Evolutionary conservation across 31 red algal genomes (phyloP), one percentile per base, ranked within the genome.

Genomic region (Bonnemaisonia californica): DNA sequence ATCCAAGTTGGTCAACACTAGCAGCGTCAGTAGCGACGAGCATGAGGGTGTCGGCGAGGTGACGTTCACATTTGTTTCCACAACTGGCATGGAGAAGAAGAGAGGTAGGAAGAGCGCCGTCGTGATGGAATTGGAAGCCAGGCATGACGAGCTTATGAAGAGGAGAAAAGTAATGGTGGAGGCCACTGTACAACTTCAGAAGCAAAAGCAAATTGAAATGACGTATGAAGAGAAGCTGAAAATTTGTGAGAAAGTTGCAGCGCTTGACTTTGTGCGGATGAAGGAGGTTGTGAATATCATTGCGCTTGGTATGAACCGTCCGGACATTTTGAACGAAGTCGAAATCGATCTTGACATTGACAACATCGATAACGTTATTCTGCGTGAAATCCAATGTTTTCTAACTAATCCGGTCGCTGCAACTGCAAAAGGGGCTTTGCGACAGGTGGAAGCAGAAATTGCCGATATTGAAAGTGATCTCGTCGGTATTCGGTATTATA

Each of bases 11-110:
- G 73, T 85, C 16, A 91, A 85, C 32, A 85, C 80, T 23, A 85
- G 80, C 35, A 91, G 88, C 56, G 74, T 91, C 23, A 91, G 88
- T 57, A 75, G 72, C 56, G 88, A 91, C 63, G 88, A 91, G 34
- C 73, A 80, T 30, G 88, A 91, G 8, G 80, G 74, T 3, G 51
- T 54, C 31, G 80, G 73, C 2, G 88, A 91, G 63, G 74, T 91
- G 12, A 85, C 72, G 0, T 91, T 91, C 42, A 65, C 62, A 2
- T 91, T 91, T 80, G 88, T 91, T 2, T 91, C 88, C 27, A 91
- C 88, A 24, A 69, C 64, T 4, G 88, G 88, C 1, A 79, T 91
- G 80, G 80, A 91, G 74, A 91, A 85, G 80, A 84, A 85, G 54
- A 47, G 88, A 11, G 88, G 88, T 27, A 58, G 88, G 19, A 91